Evolutionary conservation across 2,329 filamentous ascomycete genomes (phyloP).

Genomic region (Paracorniculantispora psalliotae): DNA sequence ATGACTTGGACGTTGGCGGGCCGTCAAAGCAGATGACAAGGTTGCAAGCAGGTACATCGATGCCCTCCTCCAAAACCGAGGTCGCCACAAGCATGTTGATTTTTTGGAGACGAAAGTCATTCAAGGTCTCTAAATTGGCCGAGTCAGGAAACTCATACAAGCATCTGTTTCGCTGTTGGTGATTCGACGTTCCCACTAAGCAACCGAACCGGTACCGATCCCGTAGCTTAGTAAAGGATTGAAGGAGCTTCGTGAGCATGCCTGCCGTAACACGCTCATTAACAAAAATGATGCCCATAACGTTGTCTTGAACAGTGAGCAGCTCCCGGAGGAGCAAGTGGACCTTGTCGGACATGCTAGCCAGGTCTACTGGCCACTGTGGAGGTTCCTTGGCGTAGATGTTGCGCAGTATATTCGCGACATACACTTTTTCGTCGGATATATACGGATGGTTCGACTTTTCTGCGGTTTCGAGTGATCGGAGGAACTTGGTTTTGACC

Average conservation of each 20-base stretch:
- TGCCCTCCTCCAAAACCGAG: constrained; percentile 61
- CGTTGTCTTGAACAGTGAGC: constrained; percentile 33
- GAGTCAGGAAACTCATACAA: constrained; percentile 33
- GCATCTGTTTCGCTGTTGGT: constrained; percentile 31
- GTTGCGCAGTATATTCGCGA: constrained; percentile 41
- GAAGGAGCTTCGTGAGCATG: constrained; percentile 54
- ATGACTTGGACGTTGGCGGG: constrained; percentile 46
- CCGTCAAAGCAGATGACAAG: constrained; percentile 53
- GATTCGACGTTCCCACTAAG: constrained; percentile 50
- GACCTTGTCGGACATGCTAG: constrained; percentile 52
- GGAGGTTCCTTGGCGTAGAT: constrained; percentile 25
- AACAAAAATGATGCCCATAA: constrained; percentile 64
- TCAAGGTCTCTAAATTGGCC: constrained; percentile 29
- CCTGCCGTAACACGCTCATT: constrained; percentile 56
- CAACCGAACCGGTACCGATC: constrained; percentile 45
- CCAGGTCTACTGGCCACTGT: constrained; percentile 14
- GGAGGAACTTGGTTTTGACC: constrained; percentile 35
- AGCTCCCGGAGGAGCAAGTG: constrained; percentile 49
- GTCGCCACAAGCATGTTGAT: constrained; percentile 58
- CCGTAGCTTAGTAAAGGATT: constrained; percentile 42
- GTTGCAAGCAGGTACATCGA: constrained; percentile 61
- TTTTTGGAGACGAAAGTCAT: constrained; percentile 48
- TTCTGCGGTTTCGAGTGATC: constrained; percentile 17
- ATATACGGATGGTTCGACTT: constrained; percentile 36
- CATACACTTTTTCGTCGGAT: constrained; percentile 49